These are phyloP conservation scores for Flaveria robusta DNA, from an alignment of 129 eudicot species.

Conservation along the genomic window DNA sequence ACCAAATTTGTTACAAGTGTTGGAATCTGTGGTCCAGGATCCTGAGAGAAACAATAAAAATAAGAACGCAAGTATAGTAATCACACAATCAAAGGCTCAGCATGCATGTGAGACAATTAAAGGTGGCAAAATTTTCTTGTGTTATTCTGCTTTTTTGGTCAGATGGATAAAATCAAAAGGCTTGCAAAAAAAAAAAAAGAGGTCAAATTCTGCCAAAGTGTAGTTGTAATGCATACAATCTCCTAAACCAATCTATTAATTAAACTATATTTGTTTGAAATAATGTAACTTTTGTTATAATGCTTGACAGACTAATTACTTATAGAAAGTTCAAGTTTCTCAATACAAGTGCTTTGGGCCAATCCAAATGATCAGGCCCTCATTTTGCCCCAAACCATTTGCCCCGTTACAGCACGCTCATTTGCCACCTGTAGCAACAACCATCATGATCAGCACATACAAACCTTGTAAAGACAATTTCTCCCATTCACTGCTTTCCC, in stretches of 20 bases:
- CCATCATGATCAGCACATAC: constrained; percentile 17
- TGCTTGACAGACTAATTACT: background rate
- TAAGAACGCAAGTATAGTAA: background rate
- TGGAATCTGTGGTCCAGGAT: constrained; percentile 81
- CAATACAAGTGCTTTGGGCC: background rate
- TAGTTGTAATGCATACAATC: background rate
- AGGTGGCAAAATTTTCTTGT: background rate
- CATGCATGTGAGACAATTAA: background rate
- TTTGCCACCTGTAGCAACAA: constrained; percentile 6
- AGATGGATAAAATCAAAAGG: background rate
- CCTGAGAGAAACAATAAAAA: constrained; percentile 41
- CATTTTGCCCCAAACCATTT: background rate
- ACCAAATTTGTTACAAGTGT: constrained; percentile 53
- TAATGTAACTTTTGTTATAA: background rate
- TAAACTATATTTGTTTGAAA: background rate
- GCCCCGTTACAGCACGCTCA: background rate
- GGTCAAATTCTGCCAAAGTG: background rate
- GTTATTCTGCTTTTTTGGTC: background rate
- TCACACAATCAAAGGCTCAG: constrained; percentile 4
- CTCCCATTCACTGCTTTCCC: constrained; percentile 71
- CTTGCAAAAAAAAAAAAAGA: background rate
- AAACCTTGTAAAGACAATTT: constrained; percentile 50
- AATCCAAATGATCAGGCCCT: background rate
- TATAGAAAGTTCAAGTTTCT: background rate
- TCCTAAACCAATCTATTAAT: background rate